Conservation (phyloP, 179 eudicot genomes). For the Sideroxylon spinosum region DNA sequence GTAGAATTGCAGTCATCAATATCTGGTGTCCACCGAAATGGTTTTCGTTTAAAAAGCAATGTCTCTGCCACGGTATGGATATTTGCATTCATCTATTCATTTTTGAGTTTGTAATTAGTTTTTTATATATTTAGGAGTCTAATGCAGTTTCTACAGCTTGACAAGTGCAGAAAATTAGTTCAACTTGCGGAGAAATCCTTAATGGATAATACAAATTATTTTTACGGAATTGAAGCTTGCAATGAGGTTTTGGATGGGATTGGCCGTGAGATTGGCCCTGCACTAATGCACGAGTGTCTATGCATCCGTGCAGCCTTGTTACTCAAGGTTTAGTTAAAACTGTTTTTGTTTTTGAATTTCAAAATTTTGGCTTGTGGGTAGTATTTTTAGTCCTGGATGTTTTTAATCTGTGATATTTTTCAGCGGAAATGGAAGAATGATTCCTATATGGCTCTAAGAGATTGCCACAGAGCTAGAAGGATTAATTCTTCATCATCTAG, state of each 20-base stretch:
- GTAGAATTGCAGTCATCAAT: constrained; percentile 37
- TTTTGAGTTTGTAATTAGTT: not conserved
- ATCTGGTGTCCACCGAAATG: constrained; percentile 29
- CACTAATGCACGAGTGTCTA: constrained; percentile 71
- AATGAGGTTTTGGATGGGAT: constrained; percentile 78
- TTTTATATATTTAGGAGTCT: constrained; percentile 6
- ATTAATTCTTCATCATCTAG: constrained; percentile 64
- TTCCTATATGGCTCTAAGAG: constrained; percentile 79
- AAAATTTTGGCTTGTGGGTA: constrained; percentile 14
- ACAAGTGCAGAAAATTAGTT: constrained; percentile 67
- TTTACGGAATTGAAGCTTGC: constrained; percentile 84
- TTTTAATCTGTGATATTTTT: constrained; percentile 15
- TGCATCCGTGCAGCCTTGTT: constrained; percentile 85
- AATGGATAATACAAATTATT: constrained; percentile 47
- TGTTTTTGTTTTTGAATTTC: not conserved
- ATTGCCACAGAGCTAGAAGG: constrained; percentile 67
- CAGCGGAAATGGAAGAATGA: constrained; percentile 97
- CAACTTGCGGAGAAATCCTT: constrained; percentile 67
- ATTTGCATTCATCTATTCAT: not conserved
- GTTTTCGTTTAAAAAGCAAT: constrained; percentile 33
- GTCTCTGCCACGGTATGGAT: constrained; percentile 43
- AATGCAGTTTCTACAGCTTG: constrained; percentile 43
- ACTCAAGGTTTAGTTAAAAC: constrained; percentile 58
- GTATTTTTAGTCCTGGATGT: not conserved
- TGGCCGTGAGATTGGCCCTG: constrained; percentile 49